phyloP scores from a whole-genome alignment of 208 protist species.

The Trypanosoma mega region DNA sequence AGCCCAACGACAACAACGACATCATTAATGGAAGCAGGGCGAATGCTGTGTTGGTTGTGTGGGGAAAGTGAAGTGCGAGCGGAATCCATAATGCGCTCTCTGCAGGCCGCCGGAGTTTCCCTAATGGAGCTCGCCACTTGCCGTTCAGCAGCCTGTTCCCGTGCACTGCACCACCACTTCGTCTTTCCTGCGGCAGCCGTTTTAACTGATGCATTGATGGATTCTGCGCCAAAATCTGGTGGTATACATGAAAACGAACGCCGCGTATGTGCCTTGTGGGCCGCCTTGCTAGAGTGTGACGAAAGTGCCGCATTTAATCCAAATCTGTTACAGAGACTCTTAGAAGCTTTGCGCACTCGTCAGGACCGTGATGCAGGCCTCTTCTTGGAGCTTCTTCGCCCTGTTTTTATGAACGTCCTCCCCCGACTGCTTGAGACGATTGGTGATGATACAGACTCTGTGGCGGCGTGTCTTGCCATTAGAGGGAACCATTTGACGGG shows the following conservation, averaged over 20 bases:
- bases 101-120: constrained; percentile 12
- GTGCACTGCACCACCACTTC: constrained; percentile 23
- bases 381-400: constrained; percentile 23
- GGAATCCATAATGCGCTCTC: constrained; percentile 2
- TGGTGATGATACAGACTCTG: constrained; percentile 6
- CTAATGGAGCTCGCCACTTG: constrained; percentile 6
- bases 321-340: constrained; percentile 15
- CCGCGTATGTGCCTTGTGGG: constrained; percentile 7
- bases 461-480: neutral
- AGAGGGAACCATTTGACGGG: neutral
- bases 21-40: constrained; percentile 2
- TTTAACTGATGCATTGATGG: constrained; percentile 3
- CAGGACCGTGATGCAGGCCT: neutral
- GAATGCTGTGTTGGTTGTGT: constrained; percentile 26
- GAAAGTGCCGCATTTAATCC: constrained; percentile 23
- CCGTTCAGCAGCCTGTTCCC: neutral
- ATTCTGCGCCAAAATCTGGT: neutral
- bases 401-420: constrained; percentile 19
- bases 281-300: constrained; percentile 19
- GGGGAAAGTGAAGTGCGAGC: constrained; percentile 11
- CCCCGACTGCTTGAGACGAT: constrained; percentile 14
- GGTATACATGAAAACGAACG: neutral
- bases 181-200: constrained; percentile 9
- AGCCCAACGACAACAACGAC: neutral
- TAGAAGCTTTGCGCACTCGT: neutral